Percentiles rank a stretch among this genome's conserved stretches.
phyloP scores from a whole-genome alignment of 257 asterid genomes.

The Anisodus acutangulus region DNA sequence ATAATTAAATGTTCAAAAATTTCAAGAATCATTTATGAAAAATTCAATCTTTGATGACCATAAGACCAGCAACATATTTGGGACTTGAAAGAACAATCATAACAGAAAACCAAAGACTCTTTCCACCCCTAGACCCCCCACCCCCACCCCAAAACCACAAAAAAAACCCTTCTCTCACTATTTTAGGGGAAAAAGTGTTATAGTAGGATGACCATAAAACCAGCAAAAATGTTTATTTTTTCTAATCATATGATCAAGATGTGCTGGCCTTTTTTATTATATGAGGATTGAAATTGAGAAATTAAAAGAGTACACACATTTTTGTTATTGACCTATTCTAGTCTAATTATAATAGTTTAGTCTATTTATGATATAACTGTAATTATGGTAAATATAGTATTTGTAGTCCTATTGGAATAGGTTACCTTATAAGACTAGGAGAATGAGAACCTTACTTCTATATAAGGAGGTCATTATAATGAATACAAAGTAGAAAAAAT shows the following conservation, averaged over 20 bases:
- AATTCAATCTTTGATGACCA: slow-evolving; percentile 28
- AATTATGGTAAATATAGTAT: too few relatives aligned
- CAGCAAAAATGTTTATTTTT: not conserved
- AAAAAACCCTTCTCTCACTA: not conserved
- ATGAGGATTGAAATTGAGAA: slow-evolving; percentile 1
- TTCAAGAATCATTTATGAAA: slow-evolving; percentile 12
- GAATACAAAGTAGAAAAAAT: too few relatives aligned
- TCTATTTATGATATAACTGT: too few relatives aligned
- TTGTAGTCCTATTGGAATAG: too few relatives aligned
- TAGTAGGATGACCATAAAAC: slow-evolving; percentile 15
- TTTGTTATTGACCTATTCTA: not conserved
- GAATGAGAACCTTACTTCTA: too few relatives aligned
- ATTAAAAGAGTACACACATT: not conserved
- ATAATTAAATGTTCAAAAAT: slow-evolving; percentile 18
- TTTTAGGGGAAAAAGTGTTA: not conserved
- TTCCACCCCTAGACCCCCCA: not conserved
- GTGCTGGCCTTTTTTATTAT: not conserved
- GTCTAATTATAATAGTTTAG: too few relatives aligned
- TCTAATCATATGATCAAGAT: slow-evolving; percentile 12
- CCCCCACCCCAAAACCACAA: not conserved
- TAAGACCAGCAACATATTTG: slow-evolving; percentile 26
- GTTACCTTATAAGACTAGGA: too few relatives aligned
- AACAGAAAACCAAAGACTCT: slow-evolving; percentile 34
- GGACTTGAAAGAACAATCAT: not conserved
- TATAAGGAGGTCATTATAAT: too few relatives aligned